phyloP scores from a whole-genome alignment of 805 yeast genomes.

The Spathaspora gorwiae region DNA sequence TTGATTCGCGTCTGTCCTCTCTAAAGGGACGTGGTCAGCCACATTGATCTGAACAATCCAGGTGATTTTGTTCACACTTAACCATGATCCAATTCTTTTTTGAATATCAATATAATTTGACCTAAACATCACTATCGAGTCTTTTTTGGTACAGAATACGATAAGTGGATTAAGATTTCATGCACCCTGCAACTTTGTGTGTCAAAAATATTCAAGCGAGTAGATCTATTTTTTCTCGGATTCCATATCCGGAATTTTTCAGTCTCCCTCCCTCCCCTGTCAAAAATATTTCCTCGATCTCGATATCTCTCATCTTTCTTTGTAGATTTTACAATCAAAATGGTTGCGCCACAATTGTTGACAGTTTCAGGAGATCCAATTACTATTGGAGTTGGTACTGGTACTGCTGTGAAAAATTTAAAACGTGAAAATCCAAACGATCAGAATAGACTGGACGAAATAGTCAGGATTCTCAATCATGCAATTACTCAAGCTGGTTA shows the following conservation, averaged over 20 bases:
- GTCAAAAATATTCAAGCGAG: neutral
- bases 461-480: conserved; percentile 12
- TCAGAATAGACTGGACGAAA: conserved; percentile 14
- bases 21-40: too few relatives aligned
- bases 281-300: neutral
- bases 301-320: neutral
- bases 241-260: neutral
- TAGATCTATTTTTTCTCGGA: neutral
- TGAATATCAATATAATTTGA: too few relatives aligned
- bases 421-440: conserved; percentile 8
- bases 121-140: too few relatives aligned
- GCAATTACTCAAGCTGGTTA: conserved; percentile 33
- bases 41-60: too few relatives aligned
- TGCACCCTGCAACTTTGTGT: too few relatives aligned
- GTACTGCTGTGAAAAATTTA: conserved; percentile 40
- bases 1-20: too few relatives aligned
- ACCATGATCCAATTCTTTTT: too few relatives aligned
- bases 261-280: neutral
- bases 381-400: conserved; percentile 46
- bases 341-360: neutral
- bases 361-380: conserved; percentile 29
- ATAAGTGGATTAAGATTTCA: too few relatives aligned
- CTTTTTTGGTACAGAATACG: too few relatives aligned
- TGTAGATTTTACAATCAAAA: neutral
- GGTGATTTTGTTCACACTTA: too few relatives aligned